These are phyloP conservation scores for Nitzschia putrida DNA, from an alignment of 108 stramenopile species.

Conservation along the genomic window DNA sequence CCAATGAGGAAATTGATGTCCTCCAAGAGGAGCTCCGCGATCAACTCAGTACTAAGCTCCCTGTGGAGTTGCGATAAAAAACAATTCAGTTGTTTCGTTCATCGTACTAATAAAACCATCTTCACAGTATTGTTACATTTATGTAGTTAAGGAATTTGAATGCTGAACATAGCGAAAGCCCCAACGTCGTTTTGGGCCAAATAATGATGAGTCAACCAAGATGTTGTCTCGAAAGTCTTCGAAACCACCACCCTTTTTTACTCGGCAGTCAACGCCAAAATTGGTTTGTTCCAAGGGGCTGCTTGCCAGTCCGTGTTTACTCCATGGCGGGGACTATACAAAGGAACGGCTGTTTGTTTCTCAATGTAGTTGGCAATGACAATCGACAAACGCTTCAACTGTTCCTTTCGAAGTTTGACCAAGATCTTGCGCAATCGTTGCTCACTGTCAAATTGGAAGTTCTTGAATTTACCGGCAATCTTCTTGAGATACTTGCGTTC, in stretches of 20 bases:
- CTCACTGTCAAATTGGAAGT: background rate
- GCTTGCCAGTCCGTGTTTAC: no score
- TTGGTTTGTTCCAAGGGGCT: no score
- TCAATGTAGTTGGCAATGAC: background rate
- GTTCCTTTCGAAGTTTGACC: background rate
- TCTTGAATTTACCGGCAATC: background rate
- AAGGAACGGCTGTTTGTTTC: no score
- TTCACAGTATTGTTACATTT: no score
- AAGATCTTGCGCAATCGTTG: background rate
- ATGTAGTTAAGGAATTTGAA: no score
- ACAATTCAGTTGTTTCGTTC: background rate
- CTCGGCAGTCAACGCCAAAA: no score
- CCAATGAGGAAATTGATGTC: conserved; percentile 94
- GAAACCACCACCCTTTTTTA: no score
- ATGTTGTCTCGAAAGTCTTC: no score
- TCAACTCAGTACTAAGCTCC: conserved; percentile 13
- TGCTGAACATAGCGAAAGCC: no score
- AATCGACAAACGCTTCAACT: background rate
- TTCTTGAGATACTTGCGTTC: background rate
- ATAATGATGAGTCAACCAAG: no score
- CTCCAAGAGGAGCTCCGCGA: conserved; percentile 82
- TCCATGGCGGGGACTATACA: no score
- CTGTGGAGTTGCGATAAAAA: conserved; percentile 40
- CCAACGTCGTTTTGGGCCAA: no score
- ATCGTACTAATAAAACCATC: background rate